Evolutionary conservation across 129 eudicot genomes (phyloP), one percentile per base, ranked within the genome.

Genomic region (Daucus carota): DNA sequence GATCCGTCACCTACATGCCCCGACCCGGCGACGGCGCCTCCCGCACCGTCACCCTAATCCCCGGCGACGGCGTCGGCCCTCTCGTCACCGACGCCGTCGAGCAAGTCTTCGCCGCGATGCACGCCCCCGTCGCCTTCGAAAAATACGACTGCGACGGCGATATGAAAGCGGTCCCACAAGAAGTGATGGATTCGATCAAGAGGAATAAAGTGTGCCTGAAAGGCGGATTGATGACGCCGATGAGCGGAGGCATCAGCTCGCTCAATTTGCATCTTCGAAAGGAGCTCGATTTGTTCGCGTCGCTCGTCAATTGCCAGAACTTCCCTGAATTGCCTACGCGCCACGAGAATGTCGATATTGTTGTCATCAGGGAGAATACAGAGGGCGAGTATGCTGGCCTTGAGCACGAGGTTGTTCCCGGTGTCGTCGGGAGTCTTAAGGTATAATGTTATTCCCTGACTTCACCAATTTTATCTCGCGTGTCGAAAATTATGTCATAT

Each of bases 1-100:
- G 97, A 87, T 89, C 92, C 70, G 91, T 93, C 38, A 93, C 98
- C 79, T 91, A 93, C 93, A 93, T 93, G 98, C 98, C 97, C 79
- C 91, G 97, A 0, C 98, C 98, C 74, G 98, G 98, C 0, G 97
- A 93, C 79, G 97, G 98, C 16, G 77, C 90, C 0, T 92, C 98
- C 0, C 87, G 93, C 13, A 76, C 91, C 62, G 98, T 93, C 10
- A 93, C 98, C 73, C 81, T 93, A 9, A 93, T 93, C 7, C 96
- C 98, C 9, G 98, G 98, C 0, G 98, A 93, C 74, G 98, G 97
- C 0, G 85, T 93, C 76, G 98, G 98, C 0, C 98, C 98, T 0
- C 81, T 93, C 6, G 97, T 93, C 5, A 93, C 98, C 77, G 87
- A 88, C 36, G 96, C 96, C 38, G 97, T 91, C 15, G 97, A 93